A percentile compares a stretch with the other conserved stretches of the same genome.
Evolutionary conservation across 176 grass and related monocot species (phyloP).

Genomic region (Otatea glauca): DNA sequence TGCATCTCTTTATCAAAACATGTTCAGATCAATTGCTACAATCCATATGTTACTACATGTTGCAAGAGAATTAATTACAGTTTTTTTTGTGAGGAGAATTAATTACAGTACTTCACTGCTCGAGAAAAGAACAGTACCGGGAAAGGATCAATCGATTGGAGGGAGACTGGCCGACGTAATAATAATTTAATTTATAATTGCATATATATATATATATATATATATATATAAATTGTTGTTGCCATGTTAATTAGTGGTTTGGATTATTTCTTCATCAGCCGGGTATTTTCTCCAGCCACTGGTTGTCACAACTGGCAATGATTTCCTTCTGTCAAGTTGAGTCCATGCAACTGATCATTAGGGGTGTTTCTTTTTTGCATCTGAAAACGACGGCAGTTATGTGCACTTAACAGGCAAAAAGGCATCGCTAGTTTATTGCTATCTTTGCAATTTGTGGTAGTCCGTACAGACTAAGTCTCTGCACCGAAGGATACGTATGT

Average conservation of each 20-base stretch:
- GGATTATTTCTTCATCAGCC: conserved; percentile 33
- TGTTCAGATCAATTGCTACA: too few relatives aligned
- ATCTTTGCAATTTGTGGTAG: too few relatives aligned
- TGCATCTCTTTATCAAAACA: too few relatives aligned
- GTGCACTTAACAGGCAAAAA: not conserved
- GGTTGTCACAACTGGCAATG: too few relatives aligned
- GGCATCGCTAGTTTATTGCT: too few relatives aligned
- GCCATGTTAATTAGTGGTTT: not conserved
- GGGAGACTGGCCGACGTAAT: not conserved
- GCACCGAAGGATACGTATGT: not conserved
- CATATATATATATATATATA: too few relatives aligned
- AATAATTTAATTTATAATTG: not conserved
- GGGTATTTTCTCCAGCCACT: not conserved
- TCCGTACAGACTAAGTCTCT: not conserved
- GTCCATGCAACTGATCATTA: not conserved
- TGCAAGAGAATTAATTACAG: too few relatives aligned
- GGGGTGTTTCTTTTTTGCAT: not conserved
- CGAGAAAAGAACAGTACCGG: not conserved
- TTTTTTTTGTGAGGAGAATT: too few relatives aligned
- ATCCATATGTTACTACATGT: too few relatives aligned
- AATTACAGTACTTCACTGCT: not conserved
- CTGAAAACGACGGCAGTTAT: not conserved
- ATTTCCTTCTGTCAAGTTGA: not conserved
- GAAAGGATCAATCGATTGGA: not conserved
- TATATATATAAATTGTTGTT: too few relatives aligned